Percentiles rank a stretch among this genome's conserved stretches.
phyloP scores from a whole-genome alignment of 768 basidiomycete genomes.

The Trametes coccinea region DNA sequence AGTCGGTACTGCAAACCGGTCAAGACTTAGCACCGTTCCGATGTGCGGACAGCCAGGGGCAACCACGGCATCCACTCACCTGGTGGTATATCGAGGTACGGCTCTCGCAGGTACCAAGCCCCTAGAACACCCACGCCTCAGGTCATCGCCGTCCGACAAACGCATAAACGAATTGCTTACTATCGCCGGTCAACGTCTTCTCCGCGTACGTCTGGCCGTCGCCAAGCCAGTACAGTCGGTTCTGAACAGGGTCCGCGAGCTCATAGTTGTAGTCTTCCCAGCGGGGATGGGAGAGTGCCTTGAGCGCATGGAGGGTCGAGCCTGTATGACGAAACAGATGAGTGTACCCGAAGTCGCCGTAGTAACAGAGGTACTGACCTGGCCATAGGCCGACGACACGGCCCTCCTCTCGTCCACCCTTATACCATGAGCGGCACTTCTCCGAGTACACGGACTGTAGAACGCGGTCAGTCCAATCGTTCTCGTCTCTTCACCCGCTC shows the following conservation, averaged over 20 bases:
- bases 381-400: conserved; percentile 61
- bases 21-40: not conserved
- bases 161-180: not conserved
- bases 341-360: not conserved
- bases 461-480: not conserved
- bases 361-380: conserved; percentile 34
- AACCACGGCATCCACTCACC: conserved; percentile 5
- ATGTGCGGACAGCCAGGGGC: not conserved
- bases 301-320: conserved; percentile 49
- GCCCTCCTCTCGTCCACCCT: conserved; percentile 55
- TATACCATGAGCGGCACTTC: conserved; percentile 65
- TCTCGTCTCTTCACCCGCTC: not conserved
- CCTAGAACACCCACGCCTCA: not conserved
- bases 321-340: conserved; percentile 31
- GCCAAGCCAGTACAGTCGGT: conserved; percentile 59
- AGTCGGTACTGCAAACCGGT: not conserved
- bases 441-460: conserved; percentile 56
- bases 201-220: conserved; percentile 56
- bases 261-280: conserved; percentile 66
- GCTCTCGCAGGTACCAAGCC: conserved; percentile 26
- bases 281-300: conserved; percentile 50
- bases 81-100: conserved; percentile 21
- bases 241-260: conserved; percentile 41
- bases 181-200: conserved; percentile 38
- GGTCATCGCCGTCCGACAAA: not conserved